Conservation (phyloP, 176 grass and related monocot species). For the Carex pumila region DNA sequence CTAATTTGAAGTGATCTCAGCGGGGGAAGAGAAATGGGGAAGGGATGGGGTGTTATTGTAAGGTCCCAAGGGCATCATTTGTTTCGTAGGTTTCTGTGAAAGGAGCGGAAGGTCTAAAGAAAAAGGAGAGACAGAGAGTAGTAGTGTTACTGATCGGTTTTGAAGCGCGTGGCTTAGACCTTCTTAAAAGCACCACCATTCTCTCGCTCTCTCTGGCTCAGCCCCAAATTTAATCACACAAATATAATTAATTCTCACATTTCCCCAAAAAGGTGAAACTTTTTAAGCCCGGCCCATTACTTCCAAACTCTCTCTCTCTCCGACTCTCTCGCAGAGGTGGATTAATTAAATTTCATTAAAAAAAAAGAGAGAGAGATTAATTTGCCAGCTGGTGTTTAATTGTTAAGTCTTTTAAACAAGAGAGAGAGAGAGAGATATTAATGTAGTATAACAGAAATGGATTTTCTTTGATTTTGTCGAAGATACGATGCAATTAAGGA, state of each 20-base stretch:
- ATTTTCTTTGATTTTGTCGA: constrained; percentile 13
- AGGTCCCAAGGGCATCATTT: constrained; percentile 30
- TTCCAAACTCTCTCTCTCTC: background rate
- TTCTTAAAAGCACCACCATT: constrained; percentile 78
- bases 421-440: background rate
- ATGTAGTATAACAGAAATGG: background rate
- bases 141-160: background rate
- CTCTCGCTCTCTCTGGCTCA: constrained; percentile 2
- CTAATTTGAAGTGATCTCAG: constrained; percentile 6
- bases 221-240: constrained; percentile 20
- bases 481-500: constrained; percentile 24
- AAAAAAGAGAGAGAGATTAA: background rate
- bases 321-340: background rate
- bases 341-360: too few species aligned
- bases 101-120: background rate
- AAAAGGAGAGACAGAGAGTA: constrained; percentile 5
- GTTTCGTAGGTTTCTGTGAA: constrained; percentile 33
- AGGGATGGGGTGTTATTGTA: background rate
- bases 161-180: constrained; percentile 38
- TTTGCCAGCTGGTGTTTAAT: background rate
- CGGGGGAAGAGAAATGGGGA: background rate
- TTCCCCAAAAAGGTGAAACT: background rate
- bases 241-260: background rate
- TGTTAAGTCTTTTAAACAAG: background rate
- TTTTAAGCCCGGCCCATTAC: constrained; percentile 2